These are phyloP conservation scores for Ganoderma boninense DNA, from an alignment of 1,284 basidiomycete species.

Conservation along the genomic window DNA sequence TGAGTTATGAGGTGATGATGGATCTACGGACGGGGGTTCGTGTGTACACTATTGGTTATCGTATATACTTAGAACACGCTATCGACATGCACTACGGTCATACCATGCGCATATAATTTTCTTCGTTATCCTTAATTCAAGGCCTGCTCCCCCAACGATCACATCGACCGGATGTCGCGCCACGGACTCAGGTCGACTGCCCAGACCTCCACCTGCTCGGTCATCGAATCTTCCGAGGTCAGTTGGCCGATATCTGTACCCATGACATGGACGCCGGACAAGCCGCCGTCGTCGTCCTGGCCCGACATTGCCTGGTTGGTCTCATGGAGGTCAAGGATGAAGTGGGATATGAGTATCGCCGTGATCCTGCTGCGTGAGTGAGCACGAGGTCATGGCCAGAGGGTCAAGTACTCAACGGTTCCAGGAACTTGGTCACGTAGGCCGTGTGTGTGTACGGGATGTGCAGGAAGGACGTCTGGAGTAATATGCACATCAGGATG, in stretches of 20 bases:
- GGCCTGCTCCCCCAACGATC: background rate
- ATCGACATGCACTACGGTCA: background rate
- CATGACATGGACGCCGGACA: background rate
- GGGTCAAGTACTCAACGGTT: background rate
- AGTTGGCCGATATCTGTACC: background rate
- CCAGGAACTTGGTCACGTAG: background rate
- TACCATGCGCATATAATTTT: background rate
- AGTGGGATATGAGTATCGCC: background rate
- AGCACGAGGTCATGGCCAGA: background rate
- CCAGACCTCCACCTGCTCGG: background rate
- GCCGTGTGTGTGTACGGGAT: background rate
- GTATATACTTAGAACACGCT: background rate
- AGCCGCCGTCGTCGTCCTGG: background rate
- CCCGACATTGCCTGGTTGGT: background rate
- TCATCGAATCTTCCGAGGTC: background rate
- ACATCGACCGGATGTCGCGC: background rate
- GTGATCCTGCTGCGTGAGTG: background rate
- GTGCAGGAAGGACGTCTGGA: background rate
- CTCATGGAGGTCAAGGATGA: constrained; percentile 6
- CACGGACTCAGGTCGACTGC: constrained; percentile 1
- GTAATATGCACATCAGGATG: no score
- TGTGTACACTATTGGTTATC: background rate
- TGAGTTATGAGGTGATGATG: background rate
- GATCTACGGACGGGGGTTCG: background rate
- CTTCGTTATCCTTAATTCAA: background rate